Base-by-base conservation (phyloP, 2,329 filamentous ascomycete genomes). In the Hymenoscyphus fructigenus region DNA sequence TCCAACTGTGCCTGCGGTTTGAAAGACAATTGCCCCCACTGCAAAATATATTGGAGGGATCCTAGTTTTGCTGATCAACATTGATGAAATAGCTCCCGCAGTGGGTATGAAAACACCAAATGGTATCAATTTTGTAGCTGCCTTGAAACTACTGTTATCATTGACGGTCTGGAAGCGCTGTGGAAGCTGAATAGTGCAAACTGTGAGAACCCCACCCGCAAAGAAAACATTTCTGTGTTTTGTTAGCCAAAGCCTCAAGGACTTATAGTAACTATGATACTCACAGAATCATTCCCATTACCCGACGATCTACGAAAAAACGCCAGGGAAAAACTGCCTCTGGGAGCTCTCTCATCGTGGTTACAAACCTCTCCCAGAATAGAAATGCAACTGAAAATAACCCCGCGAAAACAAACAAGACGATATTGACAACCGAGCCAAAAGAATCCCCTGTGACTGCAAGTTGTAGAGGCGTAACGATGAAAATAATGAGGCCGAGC, bases 271-370 rank as follows among this genome's bases (percentile, higher is more conserved):
- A 26, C n/a, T 20, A 56, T n/a, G 50, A 26, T 56, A 6, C 56
- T 58, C 57, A 63, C 61, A 63, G 15, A 10, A 63, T 34, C 41
- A 63, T 59, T 29, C 56, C 61, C 23, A 59, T 55, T 17, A 17
- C 50, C 5, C 53, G 38, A 12, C 57, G 26, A 32, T 26, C 59
- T 23, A n/a, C 23, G 23, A 63, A 6, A 53, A 63, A 38, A 14
- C 57, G 56, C 44, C 56, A 59, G 15, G 61, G 61, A 34, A 63
- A 59, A 5, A 63, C 29, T 1, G 61, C 56, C 20, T 63, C 61
- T 29, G 28, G 28, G 28, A 29, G 28, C 28, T 29, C 28, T 29
- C 28, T 29, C 57, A 55, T 28, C 2, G n/a, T 55, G 17, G 26
- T 63, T 5, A 58, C 53, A 15, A 26, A 53, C 29, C 61, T 23